A percentile compares a stretch with the other conserved stretches of the same genome.
Evolutionary conservation across 1,139 yeast genomes (phyloP).

Genomic region (Geotrichum fermentans): DNA sequence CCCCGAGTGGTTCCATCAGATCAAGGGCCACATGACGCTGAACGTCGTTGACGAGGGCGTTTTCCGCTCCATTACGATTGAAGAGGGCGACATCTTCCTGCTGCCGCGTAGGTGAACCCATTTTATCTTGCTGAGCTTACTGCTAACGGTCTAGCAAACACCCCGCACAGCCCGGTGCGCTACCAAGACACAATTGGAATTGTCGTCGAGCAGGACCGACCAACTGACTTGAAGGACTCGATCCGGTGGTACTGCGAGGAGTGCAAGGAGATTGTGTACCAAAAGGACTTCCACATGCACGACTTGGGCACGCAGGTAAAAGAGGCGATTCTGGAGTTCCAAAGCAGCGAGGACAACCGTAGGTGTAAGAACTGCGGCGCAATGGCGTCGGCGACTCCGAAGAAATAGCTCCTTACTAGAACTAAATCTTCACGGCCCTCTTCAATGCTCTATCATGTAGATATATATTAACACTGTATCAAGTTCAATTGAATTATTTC

Average conservation of each 20-base stretch:
- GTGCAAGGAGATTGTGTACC: conserved; percentile 63
- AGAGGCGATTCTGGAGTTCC: conserved; percentile 71
- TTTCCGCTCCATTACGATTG: conserved; percentile 68
- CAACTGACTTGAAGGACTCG: conserved; percentile 59
- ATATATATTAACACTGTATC: no score
- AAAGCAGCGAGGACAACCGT: conserved; percentile 54
- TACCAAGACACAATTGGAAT: conserved; percentile 82
- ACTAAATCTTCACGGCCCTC: no score
- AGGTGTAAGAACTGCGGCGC: conserved; percentile 77
- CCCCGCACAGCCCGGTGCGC: conserved; percentile 88
- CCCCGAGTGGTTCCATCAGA: conserved; percentile 88
- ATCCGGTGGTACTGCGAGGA: conserved; percentile 81
- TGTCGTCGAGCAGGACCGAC: conserved; percentile 93
- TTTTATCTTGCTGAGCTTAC: no score
- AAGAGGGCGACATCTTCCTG: conserved; percentile 83
- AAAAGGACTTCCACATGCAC: conserved; percentile 63
- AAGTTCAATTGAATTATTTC: no score
- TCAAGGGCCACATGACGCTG: conserved; percentile 79
- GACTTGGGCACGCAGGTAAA: conserved; percentile 91
- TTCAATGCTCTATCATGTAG: no score
- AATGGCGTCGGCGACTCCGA: conserved; percentile 28
- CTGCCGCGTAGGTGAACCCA: conserved; percentile 46
- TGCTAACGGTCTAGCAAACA: conserved; percentile 44
- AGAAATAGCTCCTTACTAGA: no score
- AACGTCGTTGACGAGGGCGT: conserved; percentile 79